Evolutionary conservation across 2,329 filamentous ascomycete species (phyloP).

Genomic region (Pseudogymnoascus sp.): DNA sequence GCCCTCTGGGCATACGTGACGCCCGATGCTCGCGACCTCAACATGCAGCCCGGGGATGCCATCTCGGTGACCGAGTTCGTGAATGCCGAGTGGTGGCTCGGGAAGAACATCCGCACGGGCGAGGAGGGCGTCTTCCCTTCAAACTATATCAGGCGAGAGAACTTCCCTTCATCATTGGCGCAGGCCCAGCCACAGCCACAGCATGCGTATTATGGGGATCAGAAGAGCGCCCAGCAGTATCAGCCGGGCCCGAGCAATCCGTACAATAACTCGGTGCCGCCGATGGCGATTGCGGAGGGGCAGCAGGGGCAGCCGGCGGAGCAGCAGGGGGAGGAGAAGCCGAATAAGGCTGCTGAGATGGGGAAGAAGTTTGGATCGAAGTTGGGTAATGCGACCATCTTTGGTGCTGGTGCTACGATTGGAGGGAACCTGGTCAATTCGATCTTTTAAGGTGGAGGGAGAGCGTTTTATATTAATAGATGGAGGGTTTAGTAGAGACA

Average conservation of each 20-base stretch:
- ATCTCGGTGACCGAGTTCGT: conserved; percentile 82
- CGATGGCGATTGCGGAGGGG: conserved; percentile 59
- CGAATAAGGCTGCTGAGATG: conserved; percentile 46
- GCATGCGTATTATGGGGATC: conserved; percentile 28
- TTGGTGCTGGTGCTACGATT: conserved; percentile 85
- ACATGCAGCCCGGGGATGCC: conserved; percentile 70
- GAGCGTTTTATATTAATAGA: not conserved
- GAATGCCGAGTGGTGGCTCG: conserved; percentile 97
- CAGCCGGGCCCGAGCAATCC: conserved; percentile 45
- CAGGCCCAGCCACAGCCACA: conserved; percentile 28
- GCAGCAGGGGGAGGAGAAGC: conserved; percentile 34
- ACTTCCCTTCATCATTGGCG: conserved; percentile 41
- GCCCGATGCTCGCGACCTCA: conserved; percentile 68
- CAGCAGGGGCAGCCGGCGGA: conserved; percentile 34
- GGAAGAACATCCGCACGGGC: conserved; percentile 72
- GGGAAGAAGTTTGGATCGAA: conserved; percentile 98
- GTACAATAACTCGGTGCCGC: conserved; percentile 63
- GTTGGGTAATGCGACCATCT: conserved; percentile 73
- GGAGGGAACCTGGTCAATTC: conserved; percentile 84
- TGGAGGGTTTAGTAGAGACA: not conserved
- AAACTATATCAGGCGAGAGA: conserved; percentile 71
- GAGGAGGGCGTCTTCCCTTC: conserved; percentile 91
- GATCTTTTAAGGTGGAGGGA: conserved; percentile 55
- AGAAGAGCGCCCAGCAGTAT: conserved; percentile 21
- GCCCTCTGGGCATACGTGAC: conserved; percentile 79